Evolutionary conservation across 352 stramenopile species (phyloP).

Genomic region (Elongisporangium anandrum): DNA sequence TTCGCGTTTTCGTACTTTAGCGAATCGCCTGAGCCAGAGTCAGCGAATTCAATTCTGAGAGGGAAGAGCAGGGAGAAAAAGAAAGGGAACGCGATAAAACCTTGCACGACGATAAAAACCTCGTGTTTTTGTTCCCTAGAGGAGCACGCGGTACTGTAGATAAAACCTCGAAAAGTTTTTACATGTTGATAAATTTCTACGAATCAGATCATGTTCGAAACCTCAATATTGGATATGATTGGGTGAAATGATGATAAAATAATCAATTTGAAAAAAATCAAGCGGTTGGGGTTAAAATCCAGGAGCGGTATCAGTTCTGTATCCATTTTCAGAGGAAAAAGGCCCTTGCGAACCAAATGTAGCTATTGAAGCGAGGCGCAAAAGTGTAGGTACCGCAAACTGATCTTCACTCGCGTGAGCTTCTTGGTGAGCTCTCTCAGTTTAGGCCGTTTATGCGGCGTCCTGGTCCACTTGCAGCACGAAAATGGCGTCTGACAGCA

Average conservation of each 20-base stretch:
- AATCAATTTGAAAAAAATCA: background rate
- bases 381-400: background rate
- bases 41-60: background rate
- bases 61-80: background rate
- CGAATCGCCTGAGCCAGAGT: background rate
- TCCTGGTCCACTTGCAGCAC: constrained; percentile 53
- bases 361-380: background rate
- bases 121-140: background rate
- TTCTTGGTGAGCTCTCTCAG: background rate
- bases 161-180: background rate
- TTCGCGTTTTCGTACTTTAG: background rate
- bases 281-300: background rate
- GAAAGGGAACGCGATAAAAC: background rate
- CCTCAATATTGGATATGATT: background rate
- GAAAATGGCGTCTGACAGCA: constrained; percentile 83
- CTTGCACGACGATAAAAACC: background rate
- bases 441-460: background rate
- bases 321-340: background rate
- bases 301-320: background rate
- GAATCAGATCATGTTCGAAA: background rate
- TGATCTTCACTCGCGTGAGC: background rate
- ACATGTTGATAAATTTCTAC: background rate
- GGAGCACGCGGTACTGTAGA: background rate
- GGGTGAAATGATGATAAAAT: background rate
- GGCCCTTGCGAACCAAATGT: background rate